phyloP scores from a whole-genome alignment of 495 filamentous ascomycete species.

The Aspergillus steynii region DNA sequence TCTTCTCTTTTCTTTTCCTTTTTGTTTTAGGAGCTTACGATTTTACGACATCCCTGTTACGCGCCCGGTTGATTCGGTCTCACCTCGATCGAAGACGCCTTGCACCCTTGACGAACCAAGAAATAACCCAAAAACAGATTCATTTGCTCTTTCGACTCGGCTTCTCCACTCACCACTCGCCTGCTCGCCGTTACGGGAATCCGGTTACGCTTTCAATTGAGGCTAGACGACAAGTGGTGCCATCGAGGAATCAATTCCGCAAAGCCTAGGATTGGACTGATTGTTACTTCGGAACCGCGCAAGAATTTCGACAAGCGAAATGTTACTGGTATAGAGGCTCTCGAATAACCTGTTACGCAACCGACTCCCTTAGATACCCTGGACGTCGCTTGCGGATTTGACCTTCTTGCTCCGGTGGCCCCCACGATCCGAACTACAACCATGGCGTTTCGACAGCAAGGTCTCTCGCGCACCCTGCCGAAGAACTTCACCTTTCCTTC shows the following conservation, averaged over 20 bases:
- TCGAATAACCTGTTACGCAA: conserved; percentile 12
- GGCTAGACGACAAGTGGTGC: conserved; percentile 3
- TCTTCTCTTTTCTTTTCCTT: conserved; percentile 25
- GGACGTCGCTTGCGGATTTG: neutral
- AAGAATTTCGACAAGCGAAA: conserved; percentile 20
- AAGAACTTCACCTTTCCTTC: conserved; percentile 66
- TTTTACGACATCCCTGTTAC: conserved; percentile 36
- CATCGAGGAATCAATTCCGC: conserved; percentile 7
- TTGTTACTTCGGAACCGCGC: conserved; percentile 4
- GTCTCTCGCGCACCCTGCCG: conserved; percentile 64
- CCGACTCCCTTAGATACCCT: conserved; percentile 4
- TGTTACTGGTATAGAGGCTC: conserved; percentile 29
- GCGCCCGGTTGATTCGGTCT: conserved; percentile 22
- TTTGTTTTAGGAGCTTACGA: conserved; percentile 36
- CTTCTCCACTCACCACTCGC: neutral
- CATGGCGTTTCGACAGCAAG: conserved; percentile 52
- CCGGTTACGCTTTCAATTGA: conserved; percentile 12
- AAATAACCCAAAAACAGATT: conserved; percentile 6
- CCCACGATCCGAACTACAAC: conserved; percentile 19
- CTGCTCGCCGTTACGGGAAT: conserved; percentile 7
- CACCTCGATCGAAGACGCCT: conserved; percentile 12
- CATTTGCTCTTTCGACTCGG: conserved; percentile 12
- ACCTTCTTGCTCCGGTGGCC: conserved; percentile 5
- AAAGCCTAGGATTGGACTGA: conserved; percentile 10
- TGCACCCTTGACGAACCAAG: conserved; percentile 18